Evolutionary conservation across 805 yeast species (phyloP), one percentile per base, ranked within the genome.

Genomic region (Yamadazyma laniorum): DNA sequence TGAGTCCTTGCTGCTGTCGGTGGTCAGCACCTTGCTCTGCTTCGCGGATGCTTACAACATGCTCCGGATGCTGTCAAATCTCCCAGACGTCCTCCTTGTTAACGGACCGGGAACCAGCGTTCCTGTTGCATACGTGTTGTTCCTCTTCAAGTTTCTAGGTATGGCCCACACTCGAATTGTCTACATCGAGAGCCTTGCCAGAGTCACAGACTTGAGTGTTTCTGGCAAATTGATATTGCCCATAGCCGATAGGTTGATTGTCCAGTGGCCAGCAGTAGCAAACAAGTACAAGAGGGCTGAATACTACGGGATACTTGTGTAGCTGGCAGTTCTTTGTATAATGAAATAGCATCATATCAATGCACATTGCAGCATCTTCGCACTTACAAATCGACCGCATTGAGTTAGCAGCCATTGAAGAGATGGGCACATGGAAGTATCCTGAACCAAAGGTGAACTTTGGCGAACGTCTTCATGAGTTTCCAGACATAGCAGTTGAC

Each of bases 91-190:
- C 1, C 53, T 82, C 16, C 53, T 82, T 12, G 51, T 77, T 42
- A 87, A 87, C 52, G 96, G 96, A 3, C 97, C 90, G 4, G 96
- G 89, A 0, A 82, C 93, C 1, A 65, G 84, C 17, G 87, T 85
- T 3, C 82, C 90, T 2, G 55, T 86, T 18, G 81, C 85, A 15
- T 74, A 75, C 39, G 63, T 76, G 2, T 53, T 80, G n/a, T 75
- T 81, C 38, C 16, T 68, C 1, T 53, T 79, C 47, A 79, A 79
- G 47, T 63, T 62, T 35, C 34, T 72, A 11, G 82, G 78, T 0
- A 25, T 70, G 2, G 60, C 70, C 29, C 51, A 54, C 18, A 77
- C 87, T 0, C 65, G 75, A 39, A 80, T 93, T 17, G 59, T 93
- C 1, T 93, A 91, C 53, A 67, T 91, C 18, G 98, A 91, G 59